Conservation (phyloP, 2,329 filamentous ascomycete genomes). For the Bisporella sp. region DNA sequence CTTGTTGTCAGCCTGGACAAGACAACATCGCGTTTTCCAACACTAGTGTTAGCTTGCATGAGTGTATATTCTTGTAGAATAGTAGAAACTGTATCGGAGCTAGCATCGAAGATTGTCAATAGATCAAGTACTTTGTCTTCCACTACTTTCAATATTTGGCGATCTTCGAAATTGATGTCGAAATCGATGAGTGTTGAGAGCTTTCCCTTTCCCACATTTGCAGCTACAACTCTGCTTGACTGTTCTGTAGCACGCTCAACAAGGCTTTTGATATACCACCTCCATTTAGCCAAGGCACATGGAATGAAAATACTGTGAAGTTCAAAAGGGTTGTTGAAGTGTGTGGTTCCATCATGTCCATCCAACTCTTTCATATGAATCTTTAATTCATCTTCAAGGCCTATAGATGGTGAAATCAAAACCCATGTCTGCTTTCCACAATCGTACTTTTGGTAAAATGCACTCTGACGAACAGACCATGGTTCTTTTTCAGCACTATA, state of each 20-base stretch:
- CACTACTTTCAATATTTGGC: conserved; percentile 16
- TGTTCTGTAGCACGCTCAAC: conserved; percentile 8
- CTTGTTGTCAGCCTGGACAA: not conserved
- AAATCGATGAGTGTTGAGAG: conserved; percentile 10
- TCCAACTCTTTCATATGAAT: too few relatives aligned
- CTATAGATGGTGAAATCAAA: too few relatives aligned
- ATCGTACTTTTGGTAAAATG: too few relatives aligned
- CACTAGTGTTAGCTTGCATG: conserved; percentile 4
- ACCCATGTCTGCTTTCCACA: too few relatives aligned
- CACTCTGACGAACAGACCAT: too few relatives aligned
- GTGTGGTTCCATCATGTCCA: too few relatives aligned
- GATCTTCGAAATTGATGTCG: conserved; percentile 12
- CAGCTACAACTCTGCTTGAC: not conserved
- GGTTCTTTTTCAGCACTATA: too few relatives aligned
- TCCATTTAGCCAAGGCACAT: conserved; percentile 12
- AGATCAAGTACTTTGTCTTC: conserved; percentile 17
- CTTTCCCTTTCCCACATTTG: conserved; percentile 5
- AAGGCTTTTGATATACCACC: conserved; percentile 14
- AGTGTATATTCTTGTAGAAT: not conserved
- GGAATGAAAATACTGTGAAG: conserved; percentile 14
- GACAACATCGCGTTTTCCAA: conserved; percentile 3
- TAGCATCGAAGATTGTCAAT: conserved; percentile 8
- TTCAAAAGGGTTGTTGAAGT: conserved; percentile 3
- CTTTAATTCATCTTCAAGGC: too few relatives aligned
- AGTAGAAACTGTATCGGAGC: too few relatives aligned